Percentiles rank a stretch among this genome's conserved stretches.
phyloP scores from a whole-genome alignment of 352 stramenopile genomes.

The Blastocystis sp. region DNA sequence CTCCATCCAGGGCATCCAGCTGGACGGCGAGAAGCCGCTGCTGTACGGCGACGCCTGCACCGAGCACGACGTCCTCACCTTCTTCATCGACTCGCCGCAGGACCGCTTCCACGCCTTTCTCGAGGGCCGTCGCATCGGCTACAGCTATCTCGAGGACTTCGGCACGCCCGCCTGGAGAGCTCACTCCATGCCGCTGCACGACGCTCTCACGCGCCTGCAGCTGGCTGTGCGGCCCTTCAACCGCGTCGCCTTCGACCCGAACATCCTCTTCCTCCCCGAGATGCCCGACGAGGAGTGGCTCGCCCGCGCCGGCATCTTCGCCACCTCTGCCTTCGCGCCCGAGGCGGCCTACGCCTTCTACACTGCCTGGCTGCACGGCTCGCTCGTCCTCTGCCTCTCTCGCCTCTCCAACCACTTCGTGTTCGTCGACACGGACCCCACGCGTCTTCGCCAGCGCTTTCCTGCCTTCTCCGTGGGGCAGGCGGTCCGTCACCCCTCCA shows the following conservation, averaged over 20 bases:
- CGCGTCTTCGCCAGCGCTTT: background rate
- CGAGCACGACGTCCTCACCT: background rate
- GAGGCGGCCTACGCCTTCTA: background rate
- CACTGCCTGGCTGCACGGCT: background rate
- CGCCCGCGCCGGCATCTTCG: background rate
- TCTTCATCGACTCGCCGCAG: background rate
- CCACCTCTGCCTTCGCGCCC: background rate
- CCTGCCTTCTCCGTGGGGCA: background rate
- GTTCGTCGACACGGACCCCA: background rate
- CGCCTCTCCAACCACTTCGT: background rate
- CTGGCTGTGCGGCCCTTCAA: background rate
- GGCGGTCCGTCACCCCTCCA: background rate
- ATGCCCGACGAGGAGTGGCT: background rate
- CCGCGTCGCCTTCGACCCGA: background rate
- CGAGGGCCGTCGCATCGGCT: background rate
- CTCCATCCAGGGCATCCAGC: background rate
- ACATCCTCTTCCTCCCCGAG: background rate
- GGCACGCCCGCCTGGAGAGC: background rate
- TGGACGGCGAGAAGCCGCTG: background rate
- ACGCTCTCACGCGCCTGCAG: background rate
- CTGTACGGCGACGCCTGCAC: background rate
- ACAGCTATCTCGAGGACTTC: constrained; percentile 20
- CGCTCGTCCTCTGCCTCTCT: background rate
- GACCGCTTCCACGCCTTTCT: constrained; percentile 8
- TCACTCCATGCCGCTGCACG: background rate